Base-by-base conservation (phyloP, 306 rosid species). In the Herpetospermum pedunculosum region DNA sequence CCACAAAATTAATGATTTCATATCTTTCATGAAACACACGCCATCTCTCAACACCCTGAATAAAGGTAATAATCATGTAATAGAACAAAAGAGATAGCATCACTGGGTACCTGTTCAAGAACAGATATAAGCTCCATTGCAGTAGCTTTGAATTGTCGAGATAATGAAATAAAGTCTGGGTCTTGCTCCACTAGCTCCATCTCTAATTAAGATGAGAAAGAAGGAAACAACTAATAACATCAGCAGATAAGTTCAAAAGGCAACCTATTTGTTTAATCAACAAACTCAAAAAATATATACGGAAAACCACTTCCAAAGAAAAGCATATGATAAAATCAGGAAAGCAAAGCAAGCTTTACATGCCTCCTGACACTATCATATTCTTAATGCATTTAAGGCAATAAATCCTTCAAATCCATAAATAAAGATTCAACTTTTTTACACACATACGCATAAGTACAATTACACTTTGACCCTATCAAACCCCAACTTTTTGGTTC, bases 161-260 rank as follows among this genome's bases (percentile, higher is more conserved):
- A 91, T 77, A 91, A 80, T 69, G 88, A 70, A 69, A 89, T 82
- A 83, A 85, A 94, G 50, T 91, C 96, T 0, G 96, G 97, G 76
- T 94, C 96, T 75, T 89, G 97, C 91, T 91, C 96, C 83, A 91
- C 95, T 79, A 79, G 97, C 83, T 94, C 99, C 96, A 91, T 82
- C 80, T 94, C 99, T 94, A 78, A 40, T 46, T 23, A 67, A 44
- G 77, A 80, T 58, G 79, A 79, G 79, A 80, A 85, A 84, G 70
- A 84, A 46, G 30, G 74, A 74, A 79, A 76, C 69, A 76, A 76
- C 82, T 84, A 81, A 77, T 77, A 78, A 79, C 76, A 77, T 84
- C 78, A 62, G 77, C 73, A 77, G 70, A 78, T 74, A 69, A 81
- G 29, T 74, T 68, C 73, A 78, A 76, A 81, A 77, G 72, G 67